Base-by-base conservation (phyloP, 129 eudicot genomes). In the Lactuca sativa region DNA sequence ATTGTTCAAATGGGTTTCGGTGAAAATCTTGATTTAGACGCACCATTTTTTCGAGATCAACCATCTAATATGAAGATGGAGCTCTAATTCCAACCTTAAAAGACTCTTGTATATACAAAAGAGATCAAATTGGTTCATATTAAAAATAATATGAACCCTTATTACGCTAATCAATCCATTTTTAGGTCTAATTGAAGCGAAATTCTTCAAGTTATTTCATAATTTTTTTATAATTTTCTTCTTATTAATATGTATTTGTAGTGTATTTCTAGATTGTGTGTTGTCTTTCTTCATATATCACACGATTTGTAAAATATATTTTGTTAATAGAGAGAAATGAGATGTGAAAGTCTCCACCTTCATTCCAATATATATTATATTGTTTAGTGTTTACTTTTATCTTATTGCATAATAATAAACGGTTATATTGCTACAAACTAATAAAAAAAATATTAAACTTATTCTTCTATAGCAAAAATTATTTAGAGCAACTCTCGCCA, bases 1-100 rank as follows among this genome's bases (percentile, higher is more conserved):
- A 89, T 92, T 72, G 96, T 92, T 31, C 91, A 83, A 48, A 92
- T 82, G 87, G 96, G 96, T 9, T 83, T 79, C 59, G 85, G 81
- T 48, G 88, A 82, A 72, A 81, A 78, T 70, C 61, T 80, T 36
- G 76, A 77, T 55, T 52, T 69, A 15, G 71, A 53, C 69, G 33
- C 64, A 7, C 55, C 81, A 10, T 62, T 77, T 77, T 77, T 69
- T 56, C 73, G 4, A 8, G 78, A 80, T 74, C 93, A 76, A 72
- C 69, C 82, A 55, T 73, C 92, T 12, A 83, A 82, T 77, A 82
- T 80, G 97, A 91, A 88, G 80, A 72, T 77, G 53, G 91, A 92
- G 85, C 77, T 81, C 56, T 92, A 79, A 86, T 66, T 9, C 21
- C 65, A 63, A 71, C 58, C 75, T 57, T 63, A 30, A 44, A 64